These are phyloP conservation scores for Fusarium bactridioides DNA, from an alignment of 2,329 filamentous ascomycete species.

Conservation along the genomic window DNA sequence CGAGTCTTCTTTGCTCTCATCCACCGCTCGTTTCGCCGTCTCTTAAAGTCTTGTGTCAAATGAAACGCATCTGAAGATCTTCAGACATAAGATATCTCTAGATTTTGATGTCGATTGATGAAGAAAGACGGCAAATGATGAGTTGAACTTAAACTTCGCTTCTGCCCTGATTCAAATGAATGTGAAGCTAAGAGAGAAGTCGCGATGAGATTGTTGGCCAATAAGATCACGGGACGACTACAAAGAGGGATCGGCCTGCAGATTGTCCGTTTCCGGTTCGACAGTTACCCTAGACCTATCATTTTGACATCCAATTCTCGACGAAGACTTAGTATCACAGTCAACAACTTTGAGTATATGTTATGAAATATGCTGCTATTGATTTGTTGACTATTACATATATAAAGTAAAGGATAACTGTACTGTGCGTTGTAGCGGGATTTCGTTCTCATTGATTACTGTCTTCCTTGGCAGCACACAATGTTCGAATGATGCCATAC, in stretches of 20 bases:
- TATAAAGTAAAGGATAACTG: not conserved
- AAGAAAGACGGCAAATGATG: constrained; percentile 10
- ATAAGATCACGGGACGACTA: constrained; percentile 21
- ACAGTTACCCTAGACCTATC: constrained; percentile 16
- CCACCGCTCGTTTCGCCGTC: not conserved
- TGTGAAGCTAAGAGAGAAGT: constrained; percentile 29
- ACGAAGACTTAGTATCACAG: not conserved
- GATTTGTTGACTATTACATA: not conserved
- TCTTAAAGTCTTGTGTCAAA: not conserved
- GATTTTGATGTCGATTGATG: not conserved
- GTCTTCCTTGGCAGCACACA: not conserved
- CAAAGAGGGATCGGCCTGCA: constrained; percentile 13
- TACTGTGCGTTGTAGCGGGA: not conserved
- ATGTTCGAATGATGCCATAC: rapidly evolving
- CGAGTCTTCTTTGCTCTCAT: constrained; percentile 22
- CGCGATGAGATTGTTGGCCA: constrained; percentile 34
- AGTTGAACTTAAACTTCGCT: constrained; percentile 16
- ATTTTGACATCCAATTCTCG: not conserved
- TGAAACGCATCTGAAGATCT: not conserved
- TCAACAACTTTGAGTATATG: not conserved
- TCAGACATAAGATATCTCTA: not conserved
- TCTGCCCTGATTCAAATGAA: constrained; percentile 18
- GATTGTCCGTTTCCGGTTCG: constrained; percentile 37
- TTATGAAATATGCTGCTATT: not conserved
- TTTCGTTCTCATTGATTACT: not conserved